phyloP scores from a whole-genome alignment of 2,329 filamentous ascomycete species.

The Fusarium irregulare region DNA sequence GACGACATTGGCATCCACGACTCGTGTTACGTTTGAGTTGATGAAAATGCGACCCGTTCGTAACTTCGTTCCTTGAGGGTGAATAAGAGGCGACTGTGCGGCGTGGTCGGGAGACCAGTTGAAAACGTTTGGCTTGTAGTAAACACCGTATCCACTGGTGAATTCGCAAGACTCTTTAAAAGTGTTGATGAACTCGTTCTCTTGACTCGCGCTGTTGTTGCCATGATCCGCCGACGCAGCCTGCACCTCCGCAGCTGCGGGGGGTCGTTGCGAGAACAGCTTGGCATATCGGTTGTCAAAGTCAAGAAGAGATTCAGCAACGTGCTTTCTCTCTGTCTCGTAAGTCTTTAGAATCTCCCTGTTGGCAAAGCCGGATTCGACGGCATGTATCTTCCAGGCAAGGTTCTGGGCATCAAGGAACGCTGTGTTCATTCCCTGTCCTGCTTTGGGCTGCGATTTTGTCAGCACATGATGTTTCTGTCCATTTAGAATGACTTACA shows the following conservation, averaged over 20 bases:
- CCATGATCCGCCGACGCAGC: constrained; percentile 64
- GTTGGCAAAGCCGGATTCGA: constrained; percentile 83
- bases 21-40: constrained; percentile 84
- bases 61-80: constrained; percentile 73
- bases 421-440: constrained; percentile 84
- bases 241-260: constrained; percentile 77
- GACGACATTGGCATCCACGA: constrained; percentile 89
- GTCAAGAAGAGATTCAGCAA: constrained; percentile 84
- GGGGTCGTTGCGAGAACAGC: constrained; percentile 83
- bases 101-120: constrained; percentile 84
- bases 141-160: constrained; percentile 90
- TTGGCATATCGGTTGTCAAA: constrained; percentile 93
- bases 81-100: constrained; percentile 76
- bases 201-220: constrained; percentile 54
- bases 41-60: constrained; percentile 80
- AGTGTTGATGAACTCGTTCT: constrained; percentile 86
- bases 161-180: constrained; percentile 95
- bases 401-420: constrained; percentile 88
- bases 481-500: constrained; percentile 61
- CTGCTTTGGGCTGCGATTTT: constrained; percentile 74
- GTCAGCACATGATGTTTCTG: constrained; percentile 17
- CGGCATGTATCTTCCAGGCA: constrained; percentile 95
- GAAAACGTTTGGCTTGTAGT: constrained; percentile 82
- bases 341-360: constrained; percentile 84
- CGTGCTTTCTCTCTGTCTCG: constrained; percentile 84